Evolutionary conservation across 2,329 filamentous ascomycete genomes (phyloP).

Genomic region (Botrytis pseudocinerea): DNA sequence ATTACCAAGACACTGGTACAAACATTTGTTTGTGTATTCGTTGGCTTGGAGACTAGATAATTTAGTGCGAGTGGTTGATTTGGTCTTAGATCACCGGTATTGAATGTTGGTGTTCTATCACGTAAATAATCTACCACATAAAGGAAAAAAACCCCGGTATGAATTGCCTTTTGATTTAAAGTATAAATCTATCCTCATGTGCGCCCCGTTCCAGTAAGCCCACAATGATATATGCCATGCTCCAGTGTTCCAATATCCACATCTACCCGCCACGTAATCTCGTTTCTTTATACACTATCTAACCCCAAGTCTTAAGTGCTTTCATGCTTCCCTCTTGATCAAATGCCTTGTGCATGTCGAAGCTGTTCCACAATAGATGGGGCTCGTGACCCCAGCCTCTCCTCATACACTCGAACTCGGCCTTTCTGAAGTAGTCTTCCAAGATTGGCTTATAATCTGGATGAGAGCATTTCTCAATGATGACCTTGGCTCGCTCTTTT

Average conservation of each 20-base stretch:
- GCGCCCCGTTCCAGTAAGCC: constrained; percentile 11
- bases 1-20: neutral
- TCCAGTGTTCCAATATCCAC: constrained; percentile 4
- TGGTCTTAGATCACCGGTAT: neutral
- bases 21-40: neutral
- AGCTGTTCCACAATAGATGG: constrained; percentile 80
- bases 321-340: constrained; percentile 81
- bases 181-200: constrained; percentile 1
- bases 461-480: constrained; percentile 85
- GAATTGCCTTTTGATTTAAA: neutral
- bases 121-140: neutral
- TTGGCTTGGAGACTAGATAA: neutral
- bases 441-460: constrained; percentile 83
- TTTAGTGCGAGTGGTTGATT: neutral
- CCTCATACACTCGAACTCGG: constrained; percentile 80
- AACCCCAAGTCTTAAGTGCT: constrained; percentile 41
- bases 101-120: neutral
- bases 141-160: neutral
- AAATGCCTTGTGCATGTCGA: constrained; percentile 86
- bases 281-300: constrained; percentile 8
- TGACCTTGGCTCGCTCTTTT: constrained; percentile 76
- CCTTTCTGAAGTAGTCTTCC: constrained; percentile 78
- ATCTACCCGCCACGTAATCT: neutral
- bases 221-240: neutral
- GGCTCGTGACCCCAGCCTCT: constrained; percentile 92